Base-by-base conservation (phyloP, 1,139 yeast genomes). In the Taphrina pruni region DNA sequence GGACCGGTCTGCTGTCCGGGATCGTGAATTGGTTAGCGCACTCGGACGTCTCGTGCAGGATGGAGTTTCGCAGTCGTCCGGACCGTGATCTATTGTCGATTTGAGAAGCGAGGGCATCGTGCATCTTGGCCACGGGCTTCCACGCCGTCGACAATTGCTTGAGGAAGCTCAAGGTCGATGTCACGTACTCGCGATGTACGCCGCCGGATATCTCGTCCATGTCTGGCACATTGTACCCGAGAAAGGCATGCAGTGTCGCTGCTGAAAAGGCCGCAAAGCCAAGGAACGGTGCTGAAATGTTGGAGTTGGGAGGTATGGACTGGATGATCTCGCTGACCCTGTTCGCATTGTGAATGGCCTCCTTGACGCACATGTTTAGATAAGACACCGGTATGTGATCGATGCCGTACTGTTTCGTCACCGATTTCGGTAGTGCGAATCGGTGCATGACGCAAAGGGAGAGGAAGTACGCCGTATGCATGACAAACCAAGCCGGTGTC, bases 391-490 rank as follows among this genome's bases (percentile, higher is more conserved):
- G 65, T 17, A 58, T 58, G 54, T 58, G 62, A 20, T 43, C 51
- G 11, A 58, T 58, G 35, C 48, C 43, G 26, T 58, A 58, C 43
- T 58, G 62, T 20, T 58, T 38, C 26, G 46, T 56, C 32, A 35
- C 20, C 1, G 57, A 26, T 43, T 60, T 51, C 48, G 65, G 65
- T 36, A 60, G 38, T 12, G 57, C 56, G 38, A 50, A 73, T 26
- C 75, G 71, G 58, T 73, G 74, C 65, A 73, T 62, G 8, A 75
- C 74, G 62, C 73, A 72, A 11, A 72, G 65, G 20, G 72, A 71
- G 39, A 72, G 72, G 45, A 73, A 74, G 26, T 73, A 73, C 12
- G 73, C 71, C 20, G 74, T 71, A 67, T 74, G 75, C 73, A 74
- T 67, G 69, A 73, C 72, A 36, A 71, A 73, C 65, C 73, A 71